Conservation (phyloP, 2,329 filamentous ascomycete species). For the Pyrenophora graminea region DNA sequence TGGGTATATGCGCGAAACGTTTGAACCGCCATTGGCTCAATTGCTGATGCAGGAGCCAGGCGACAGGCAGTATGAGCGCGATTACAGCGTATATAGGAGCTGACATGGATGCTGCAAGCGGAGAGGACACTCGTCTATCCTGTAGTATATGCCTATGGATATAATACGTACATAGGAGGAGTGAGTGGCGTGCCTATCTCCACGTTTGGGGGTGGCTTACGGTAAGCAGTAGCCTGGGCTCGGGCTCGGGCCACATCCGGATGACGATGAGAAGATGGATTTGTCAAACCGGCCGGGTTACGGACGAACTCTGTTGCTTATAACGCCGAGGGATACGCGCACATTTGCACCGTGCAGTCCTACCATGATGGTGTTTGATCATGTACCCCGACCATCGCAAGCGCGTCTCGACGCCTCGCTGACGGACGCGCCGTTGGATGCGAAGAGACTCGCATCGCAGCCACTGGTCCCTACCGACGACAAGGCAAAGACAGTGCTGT, state of each 20-base stretch:
- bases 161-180: not conserved
- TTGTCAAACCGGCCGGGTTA: not conserved
- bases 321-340: not conserved
- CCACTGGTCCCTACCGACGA: slow-evolving; percentile 22
- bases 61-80: slow-evolving; percentile 24
- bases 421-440: slow-evolving; percentile 32
- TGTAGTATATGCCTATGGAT: not conserved
- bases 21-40: slow-evolving; percentile 35
- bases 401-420: slow-evolving; percentile 42
- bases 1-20: slow-evolving; percentile 29
- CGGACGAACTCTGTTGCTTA: slow-evolving; percentile 2
- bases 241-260: slow-evolving; percentile 3
- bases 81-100: slow-evolving; percentile 23
- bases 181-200: not conserved
- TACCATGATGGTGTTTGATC: slow-evolving; percentile 17
- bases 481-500: slow-evolving; percentile 44
- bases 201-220: not conserved
- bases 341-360: too few relatives aligned
- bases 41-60: slow-evolving; percentile 26
- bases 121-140: not conserved
- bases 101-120: slow-evolving; percentile 18
- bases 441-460: slow-evolving; percentile 18
- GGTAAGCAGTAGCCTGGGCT: slow-evolving; percentile 1
- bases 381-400: slow-evolving; percentile 27
- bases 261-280: too few relatives aligned